These are phyloP conservation scores for Auxenochlorella pyrenoidosa DNA, from an alignment of 139 green algal species.

Conservation along the genomic window DNA sequence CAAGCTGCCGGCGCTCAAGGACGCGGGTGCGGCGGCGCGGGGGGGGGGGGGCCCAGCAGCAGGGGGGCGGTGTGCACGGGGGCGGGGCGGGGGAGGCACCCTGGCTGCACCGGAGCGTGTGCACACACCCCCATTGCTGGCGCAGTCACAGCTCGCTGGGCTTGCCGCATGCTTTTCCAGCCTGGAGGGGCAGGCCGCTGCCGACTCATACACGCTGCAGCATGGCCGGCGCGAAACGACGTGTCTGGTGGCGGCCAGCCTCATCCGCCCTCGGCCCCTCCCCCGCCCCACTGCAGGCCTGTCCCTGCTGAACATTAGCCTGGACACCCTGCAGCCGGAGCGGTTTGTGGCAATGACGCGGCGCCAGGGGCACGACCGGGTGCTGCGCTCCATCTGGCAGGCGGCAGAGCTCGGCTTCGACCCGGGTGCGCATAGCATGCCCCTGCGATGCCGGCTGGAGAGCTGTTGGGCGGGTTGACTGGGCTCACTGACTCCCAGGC, in stretches of 20 bases:
- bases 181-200: too few relatives aligned
- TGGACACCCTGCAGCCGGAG: slow-evolving; percentile 92
- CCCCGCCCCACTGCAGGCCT: slow-evolving; percentile 70
- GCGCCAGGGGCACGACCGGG: slow-evolving; percentile 77
- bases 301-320: slow-evolving; percentile 89
- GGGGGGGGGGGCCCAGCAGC: too few relatives aligned
- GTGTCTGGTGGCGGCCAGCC: too few relatives aligned
- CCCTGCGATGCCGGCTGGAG: too few relatives aligned
- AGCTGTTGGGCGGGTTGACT: not conserved
- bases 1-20: slow-evolving; percentile 71
- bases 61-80: not conserved
- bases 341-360: slow-evolving; percentile 93
- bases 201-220: too few relatives aligned
- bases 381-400: slow-evolving; percentile 82
- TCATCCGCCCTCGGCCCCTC: too few relatives aligned
- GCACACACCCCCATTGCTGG: not conserved
- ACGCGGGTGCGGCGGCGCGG: not conserved
- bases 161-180: too few relatives aligned
- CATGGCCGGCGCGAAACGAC: too few relatives aligned
- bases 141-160: too few relatives aligned
- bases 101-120: not conserved
- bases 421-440: slow-evolving; percentile 43
- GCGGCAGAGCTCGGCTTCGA: slow-evolving; percentile 84
- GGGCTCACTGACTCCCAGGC: not conserved
- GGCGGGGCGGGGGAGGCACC: not conserved